phyloP scores from a whole-genome alignment of 1,284 basidiomycete genomes.

The Melanopsichium pennsylvanicum region DNA sequence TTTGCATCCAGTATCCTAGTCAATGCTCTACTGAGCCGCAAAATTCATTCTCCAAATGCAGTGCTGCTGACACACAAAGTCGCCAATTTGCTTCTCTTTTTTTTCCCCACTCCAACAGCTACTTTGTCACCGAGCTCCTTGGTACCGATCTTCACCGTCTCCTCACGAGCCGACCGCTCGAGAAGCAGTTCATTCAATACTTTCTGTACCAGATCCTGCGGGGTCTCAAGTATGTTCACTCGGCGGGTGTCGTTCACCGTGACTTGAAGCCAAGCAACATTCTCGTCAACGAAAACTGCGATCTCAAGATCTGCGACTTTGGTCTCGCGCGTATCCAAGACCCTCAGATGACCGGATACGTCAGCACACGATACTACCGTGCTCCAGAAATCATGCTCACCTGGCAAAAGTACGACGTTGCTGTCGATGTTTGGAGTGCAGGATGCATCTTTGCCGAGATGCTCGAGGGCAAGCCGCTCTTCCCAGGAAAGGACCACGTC shows the following conservation, averaged over 20 bases:
- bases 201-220: conserved; percentile 99
- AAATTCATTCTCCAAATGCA: too few relatives aligned
- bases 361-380: conserved; percentile 97
- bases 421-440: conserved; percentile 96
- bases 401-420: conserved; percentile 99
- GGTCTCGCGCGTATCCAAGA: conserved; percentile 91
- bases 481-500: conserved; percentile 98
- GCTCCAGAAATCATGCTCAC: conserved; percentile 99
- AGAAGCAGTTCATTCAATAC: conserved; percentile 99
- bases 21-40: too few relatives aligned
- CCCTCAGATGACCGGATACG: conserved; percentile 99
- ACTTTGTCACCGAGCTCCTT: conserved; percentile 99
- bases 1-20: too few relatives aligned
- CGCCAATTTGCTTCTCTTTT: neutral
- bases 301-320: conserved; percentile 99
- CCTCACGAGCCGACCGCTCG: conserved; percentile 91
- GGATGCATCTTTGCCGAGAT: conserved; percentile 99
- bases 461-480: conserved; percentile 97
- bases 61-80: neutral
- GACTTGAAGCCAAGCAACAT: conserved; percentile 98
- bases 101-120: conserved; percentile 71
- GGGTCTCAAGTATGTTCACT: conserved; percentile 98
- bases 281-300: conserved; percentile 99
- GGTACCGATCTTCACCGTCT: conserved; percentile 97
- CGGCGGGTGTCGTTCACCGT: conserved; percentile 97